These are phyloP conservation scores for Rhododendron henanense DNA, from an alignment of 148 eudicot species.

Conservation along the genomic window DNA sequence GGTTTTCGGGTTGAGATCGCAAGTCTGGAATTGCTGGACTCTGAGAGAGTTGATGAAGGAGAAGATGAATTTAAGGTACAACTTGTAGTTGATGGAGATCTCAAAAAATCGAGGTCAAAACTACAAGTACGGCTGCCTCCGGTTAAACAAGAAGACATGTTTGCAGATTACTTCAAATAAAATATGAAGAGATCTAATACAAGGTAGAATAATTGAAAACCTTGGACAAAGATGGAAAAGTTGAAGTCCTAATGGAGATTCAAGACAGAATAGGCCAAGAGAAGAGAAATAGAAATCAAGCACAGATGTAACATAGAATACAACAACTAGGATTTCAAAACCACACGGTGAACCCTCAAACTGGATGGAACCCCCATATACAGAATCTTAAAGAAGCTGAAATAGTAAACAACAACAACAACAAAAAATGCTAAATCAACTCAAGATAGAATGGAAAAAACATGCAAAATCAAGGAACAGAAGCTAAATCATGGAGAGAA, in stretches of 20 bases:
- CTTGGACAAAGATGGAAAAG: not conserved
- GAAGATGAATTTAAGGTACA: slow-evolving; percentile 65
- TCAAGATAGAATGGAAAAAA: not conserved
- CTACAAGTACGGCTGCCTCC: slow-evolving; percentile 59
- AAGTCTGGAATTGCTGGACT: slow-evolving; percentile 72
- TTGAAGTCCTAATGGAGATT: not conserved
- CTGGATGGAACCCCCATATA: not conserved
- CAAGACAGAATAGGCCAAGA: not conserved
- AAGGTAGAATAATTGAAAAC: not conserved
- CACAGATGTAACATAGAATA: not conserved
- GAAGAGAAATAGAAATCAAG: not conserved
- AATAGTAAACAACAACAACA: not conserved
- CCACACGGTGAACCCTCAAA: not conserved
- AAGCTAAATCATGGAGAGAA: not conserved
- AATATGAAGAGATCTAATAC: not conserved
- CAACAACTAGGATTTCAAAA: not conserved
- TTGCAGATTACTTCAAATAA: slow-evolving; percentile 1
- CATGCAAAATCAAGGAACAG: not conserved
- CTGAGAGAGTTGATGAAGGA: slow-evolving; percentile 83
- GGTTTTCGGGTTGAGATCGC: slow-evolving; percentile 77
- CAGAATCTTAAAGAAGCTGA: not conserved
- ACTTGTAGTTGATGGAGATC: slow-evolving; percentile 55
- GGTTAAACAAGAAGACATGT: slow-evolving; percentile 67
- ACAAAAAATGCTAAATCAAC: not conserved
- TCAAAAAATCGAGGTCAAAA: slow-evolving; percentile 64